Percentiles rank a stretch among this genome's conserved stretches.
These are phyloP conservation scores for Ganoderma meredithae DNA, from an alignment of 1,284 basidiomycete genomes.

Conservation along the genomic window DNA sequence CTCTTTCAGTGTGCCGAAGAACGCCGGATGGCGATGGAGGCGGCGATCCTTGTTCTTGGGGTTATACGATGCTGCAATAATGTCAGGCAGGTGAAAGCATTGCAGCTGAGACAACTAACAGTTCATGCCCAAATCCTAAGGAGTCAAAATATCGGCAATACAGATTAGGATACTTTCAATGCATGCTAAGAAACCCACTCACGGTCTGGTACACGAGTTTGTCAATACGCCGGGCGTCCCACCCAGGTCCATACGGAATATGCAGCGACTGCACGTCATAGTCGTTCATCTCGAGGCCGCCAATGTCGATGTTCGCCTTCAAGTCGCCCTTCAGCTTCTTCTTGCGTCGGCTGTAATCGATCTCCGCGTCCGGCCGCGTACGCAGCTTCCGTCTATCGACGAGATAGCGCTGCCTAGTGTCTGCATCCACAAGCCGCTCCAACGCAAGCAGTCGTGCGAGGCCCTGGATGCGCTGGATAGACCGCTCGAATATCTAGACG, in stretches of 20 bases:
- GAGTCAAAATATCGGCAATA: neutral
- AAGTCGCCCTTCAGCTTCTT: constrained; percentile 58
- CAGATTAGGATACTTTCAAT: neutral
- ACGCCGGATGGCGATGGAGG: constrained; percentile 68
- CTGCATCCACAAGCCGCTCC: constrained; percentile 55
- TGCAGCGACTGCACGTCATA: constrained; percentile 65
- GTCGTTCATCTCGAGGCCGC: constrained; percentile 62
- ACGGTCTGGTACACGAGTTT: constrained; percentile 63
- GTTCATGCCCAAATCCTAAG: constrained; percentile 60
- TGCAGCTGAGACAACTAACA: constrained; percentile 44
- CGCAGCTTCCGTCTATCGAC: constrained; percentile 54
- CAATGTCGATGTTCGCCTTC: constrained; percentile 50
- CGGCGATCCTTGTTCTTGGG: constrained; percentile 64
- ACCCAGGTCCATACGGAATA: constrained; percentile 69
- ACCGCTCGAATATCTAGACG: constrained; percentile 62
- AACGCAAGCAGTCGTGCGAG: constrained; percentile 65
- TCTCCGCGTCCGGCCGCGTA: constrained; percentile 48
- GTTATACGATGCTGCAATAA: constrained; percentile 57
- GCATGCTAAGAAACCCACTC: constrained; percentile 8
- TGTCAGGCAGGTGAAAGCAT: neutral
- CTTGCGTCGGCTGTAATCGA: constrained; percentile 33
- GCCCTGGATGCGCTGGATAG: constrained; percentile 59
- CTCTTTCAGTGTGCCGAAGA: constrained; percentile 64
- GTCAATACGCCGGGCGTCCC: constrained; percentile 64
- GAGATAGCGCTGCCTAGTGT: constrained; percentile 54